A percentile compares a stretch with the other conserved stretches of the same genome.
Conservation (phyloP, 352 stramenopile genomes). For the Phytophthora ramorum region DNA sequence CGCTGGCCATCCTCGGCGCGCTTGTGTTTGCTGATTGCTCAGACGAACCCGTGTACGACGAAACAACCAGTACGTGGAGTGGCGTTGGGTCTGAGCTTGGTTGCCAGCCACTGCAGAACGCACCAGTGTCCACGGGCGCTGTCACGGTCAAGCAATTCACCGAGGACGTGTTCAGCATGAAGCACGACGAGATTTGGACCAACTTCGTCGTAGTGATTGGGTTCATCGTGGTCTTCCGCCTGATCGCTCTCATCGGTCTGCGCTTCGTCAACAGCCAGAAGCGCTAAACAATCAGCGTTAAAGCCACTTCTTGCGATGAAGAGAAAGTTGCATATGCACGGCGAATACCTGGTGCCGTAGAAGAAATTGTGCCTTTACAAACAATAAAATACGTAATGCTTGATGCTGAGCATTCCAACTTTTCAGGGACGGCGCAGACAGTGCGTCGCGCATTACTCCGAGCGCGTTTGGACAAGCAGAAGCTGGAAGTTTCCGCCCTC, state of each 20-base stretch:
- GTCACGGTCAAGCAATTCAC: slow-evolving; percentile 54
- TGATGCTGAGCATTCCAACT: no score
- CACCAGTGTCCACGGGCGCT: slow-evolving; percentile 29
- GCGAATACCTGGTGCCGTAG: no score
- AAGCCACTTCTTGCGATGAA: no score
- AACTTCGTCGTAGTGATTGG: slow-evolving; percentile 47
- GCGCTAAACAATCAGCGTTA: slow-evolving; percentile 21
- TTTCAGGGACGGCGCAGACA: neutral
- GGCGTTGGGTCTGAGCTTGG: slow-evolving; percentile 37
- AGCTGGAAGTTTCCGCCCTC: slow-evolving; percentile 44
- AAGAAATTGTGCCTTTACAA: no score
- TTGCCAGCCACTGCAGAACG: slow-evolving; percentile 43
- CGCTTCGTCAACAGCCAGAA: slow-evolving; percentile 64
- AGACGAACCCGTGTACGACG: slow-evolving; percentile 40
- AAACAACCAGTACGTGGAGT: slow-evolving; percentile 32
- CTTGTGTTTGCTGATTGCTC: slow-evolving; percentile 42
- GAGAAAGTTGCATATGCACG: no score
- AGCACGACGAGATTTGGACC: slow-evolving; percentile 53
- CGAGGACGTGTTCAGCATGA: slow-evolving; percentile 53
- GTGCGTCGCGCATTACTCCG: neutral
- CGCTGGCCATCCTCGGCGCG: slow-evolving; percentile 34
- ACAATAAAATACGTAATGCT: no score
- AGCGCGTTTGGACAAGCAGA: slow-evolving; percentile 31
- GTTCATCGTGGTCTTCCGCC: slow-evolving; percentile 49
- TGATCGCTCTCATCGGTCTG: slow-evolving; percentile 51